A percentile compares a stretch with the other conserved stretches of the same genome.
phyloP scores from a whole-genome alignment of 192 early-diverging fungal genomes.

The Thoreauomyces humboldtii region DNA sequence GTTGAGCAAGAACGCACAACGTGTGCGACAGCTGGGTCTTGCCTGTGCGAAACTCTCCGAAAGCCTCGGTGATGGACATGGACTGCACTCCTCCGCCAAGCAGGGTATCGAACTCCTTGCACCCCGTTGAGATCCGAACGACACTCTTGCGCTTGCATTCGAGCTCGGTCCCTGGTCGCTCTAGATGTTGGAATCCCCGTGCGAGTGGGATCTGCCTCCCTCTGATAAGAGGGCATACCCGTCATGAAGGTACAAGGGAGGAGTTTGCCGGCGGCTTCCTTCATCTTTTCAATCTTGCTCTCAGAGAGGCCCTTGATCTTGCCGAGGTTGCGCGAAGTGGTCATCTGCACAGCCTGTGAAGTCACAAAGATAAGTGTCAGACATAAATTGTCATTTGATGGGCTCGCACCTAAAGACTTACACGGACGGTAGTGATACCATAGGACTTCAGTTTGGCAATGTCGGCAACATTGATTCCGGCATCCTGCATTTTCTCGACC shows the following conservation, averaged over 20 bases:
- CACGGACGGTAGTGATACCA: conserved; percentile 73
- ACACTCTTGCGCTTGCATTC: conserved; percentile 55
- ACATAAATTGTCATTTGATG: too few relatives aligned
- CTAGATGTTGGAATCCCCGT: too few relatives aligned
- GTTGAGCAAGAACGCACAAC: conserved; percentile 71
- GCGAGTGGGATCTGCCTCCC: too few relatives aligned
- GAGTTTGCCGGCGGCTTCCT: conserved; percentile 72
- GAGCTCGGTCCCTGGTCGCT: conserved; percentile 21
- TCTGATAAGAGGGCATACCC: too few relatives aligned
- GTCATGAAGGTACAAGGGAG: conserved; percentile 66
- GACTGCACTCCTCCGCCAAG: conserved; percentile 79
- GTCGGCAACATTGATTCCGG: conserved; percentile 74
- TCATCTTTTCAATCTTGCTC: conserved; percentile 83
- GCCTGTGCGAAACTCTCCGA: conserved; percentile 84
- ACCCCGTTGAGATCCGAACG: conserved; percentile 69
- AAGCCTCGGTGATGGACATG: conserved; percentile 82
- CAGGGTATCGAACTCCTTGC: conserved; percentile 73
- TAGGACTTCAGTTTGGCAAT: conserved; percentile 76
- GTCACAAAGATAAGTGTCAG: neutral
- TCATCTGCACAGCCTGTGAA: conserved; percentile 71
- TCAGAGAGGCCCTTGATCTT: conserved; percentile 83
- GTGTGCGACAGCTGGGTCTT: conserved; percentile 84
- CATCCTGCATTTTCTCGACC: conserved; percentile 50
- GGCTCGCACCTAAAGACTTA: conserved; percentile 36
- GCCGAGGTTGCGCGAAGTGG: conserved; percentile 56